phyloP scores from a whole-genome alignment of 306 rosid species.

The Mimosa pudica region DNA sequence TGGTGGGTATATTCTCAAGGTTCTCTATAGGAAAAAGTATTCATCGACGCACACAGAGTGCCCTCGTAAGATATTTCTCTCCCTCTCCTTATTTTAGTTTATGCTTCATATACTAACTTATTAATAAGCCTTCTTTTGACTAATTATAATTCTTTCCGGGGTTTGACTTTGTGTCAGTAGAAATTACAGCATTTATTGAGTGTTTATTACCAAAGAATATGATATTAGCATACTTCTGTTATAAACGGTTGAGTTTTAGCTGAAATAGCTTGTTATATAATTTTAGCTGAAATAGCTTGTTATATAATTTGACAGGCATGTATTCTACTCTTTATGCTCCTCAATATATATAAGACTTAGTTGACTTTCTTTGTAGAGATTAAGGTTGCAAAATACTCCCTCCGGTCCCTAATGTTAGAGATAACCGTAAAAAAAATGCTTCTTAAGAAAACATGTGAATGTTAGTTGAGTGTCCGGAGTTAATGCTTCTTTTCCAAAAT shows the following conservation, averaged over 20 bases:
- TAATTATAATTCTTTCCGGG: not conserved
- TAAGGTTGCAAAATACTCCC: no score
- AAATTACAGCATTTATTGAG: not conserved
- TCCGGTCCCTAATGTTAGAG: no score
- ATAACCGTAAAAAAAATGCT: no score
- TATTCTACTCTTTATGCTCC: no score
- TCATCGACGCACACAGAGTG: conserved; percentile 91
- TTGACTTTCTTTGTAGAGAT: no score
- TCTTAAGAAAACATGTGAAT: no score
- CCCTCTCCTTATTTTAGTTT: not conserved
- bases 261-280: not conserved
- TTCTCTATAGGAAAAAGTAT: conserved; percentile 68
- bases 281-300: no score
- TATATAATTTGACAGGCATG: no score
- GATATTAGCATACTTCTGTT: not conserved
- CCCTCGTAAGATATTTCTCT: conserved; percentile 61
- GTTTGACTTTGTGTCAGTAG: not conserved
- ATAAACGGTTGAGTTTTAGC: not conserved
- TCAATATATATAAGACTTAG: no score
- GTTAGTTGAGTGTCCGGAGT: no score
- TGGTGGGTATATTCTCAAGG: conserved; percentile 97
- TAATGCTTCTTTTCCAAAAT: no score
- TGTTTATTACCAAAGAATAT: not conserved
- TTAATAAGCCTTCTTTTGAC: not conserved
- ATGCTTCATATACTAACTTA: not conserved